These are phyloP conservation scores for Aspergillus sp. DNA, from an alignment of 2,329 filamentous ascomycete genomes.

Conservation along the genomic window DNA sequence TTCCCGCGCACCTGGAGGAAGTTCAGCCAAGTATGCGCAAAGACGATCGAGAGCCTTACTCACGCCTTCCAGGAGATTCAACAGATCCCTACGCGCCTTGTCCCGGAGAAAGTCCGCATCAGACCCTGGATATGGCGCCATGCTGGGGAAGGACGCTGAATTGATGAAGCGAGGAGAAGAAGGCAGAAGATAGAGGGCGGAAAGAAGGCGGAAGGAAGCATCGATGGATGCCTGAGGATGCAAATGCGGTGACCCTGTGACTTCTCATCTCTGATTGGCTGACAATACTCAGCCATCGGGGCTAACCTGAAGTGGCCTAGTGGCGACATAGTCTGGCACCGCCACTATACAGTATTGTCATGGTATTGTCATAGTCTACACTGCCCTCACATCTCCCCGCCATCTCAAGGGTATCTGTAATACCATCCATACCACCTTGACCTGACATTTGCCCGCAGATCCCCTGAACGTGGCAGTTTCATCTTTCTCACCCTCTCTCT, in stretches of 20 bases:
- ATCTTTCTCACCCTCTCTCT: conserved; percentile 7
- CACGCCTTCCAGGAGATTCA: conserved; percentile 92
- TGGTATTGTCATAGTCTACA: conserved; percentile 10
- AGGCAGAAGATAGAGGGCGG: not conserved
- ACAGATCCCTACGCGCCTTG: conserved; percentile 77
- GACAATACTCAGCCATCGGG: not conserved
- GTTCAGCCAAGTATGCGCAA: conserved; percentile 24
- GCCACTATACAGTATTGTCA: not conserved
- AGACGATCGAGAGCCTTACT: conserved; percentile 48
- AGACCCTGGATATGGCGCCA: conserved; percentile 45
- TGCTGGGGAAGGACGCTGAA: conserved; percentile 22
- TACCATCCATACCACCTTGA: conserved; percentile 15
- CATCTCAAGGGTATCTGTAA: conserved; percentile 9
- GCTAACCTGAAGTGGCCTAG: conserved; percentile 22
- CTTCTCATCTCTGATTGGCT: not conserved
- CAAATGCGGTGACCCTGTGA: not conserved
- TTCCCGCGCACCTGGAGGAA: conserved; percentile 82
- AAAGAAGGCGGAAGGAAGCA: conserved; percentile 10
- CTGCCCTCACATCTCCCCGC: not conserved
- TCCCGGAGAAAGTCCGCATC: conserved; percentile 49
- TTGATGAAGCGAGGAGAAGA: not conserved
- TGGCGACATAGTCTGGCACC: conserved; percentile 12
- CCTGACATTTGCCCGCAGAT: conserved; percentile 20
- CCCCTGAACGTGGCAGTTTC: conserved; percentile 26
- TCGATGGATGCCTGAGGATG: conserved; percentile 4